Evolutionary conservation across 1,139 yeast species (phyloP).

Genomic region (Fermentozyma sake): DNA sequence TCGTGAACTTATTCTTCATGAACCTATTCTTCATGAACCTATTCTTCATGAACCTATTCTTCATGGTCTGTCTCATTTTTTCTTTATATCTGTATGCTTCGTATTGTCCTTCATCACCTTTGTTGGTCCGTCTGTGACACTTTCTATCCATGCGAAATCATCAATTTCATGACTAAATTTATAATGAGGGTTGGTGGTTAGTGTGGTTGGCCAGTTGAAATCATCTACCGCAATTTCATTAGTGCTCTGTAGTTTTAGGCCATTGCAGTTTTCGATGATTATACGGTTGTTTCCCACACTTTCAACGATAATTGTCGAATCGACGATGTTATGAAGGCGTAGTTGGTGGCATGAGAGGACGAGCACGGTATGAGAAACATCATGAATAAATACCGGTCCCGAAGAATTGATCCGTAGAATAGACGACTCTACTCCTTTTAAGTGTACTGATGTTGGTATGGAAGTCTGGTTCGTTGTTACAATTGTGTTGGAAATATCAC

Average conservation of each 20-base stretch:
- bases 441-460: not conserved
- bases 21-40: too few species aligned
- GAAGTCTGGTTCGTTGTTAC: conserved; percentile 4
- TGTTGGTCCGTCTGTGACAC: conserved; percentile 1
- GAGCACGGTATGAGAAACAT: conserved; percentile 20
- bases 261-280: conserved; percentile 31
- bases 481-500: conserved; percentile 10
- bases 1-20: too few species aligned
- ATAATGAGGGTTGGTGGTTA: conserved; percentile 14
- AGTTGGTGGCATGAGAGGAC: conserved; percentile 36
- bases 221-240: conserved; percentile 18
- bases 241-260: conserved; percentile 5
- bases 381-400: conserved; percentile 32
- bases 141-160: conserved; percentile 1
- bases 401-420: conserved; percentile 8
- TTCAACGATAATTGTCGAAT: conserved; percentile 18
- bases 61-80: too few species aligned
- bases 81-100: too few species aligned
- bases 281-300: conserved; percentile 20
- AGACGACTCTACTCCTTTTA: not conserved
- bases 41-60: too few species aligned
- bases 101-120: too few species aligned
- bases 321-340: conserved; percentile 28
- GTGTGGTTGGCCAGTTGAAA: conserved; percentile 21
- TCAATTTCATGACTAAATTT: not conserved